Base-by-base conservation (phyloP, 495 filamentous ascomycete genomes). In the Oleoguttula mirabilis region DNA sequence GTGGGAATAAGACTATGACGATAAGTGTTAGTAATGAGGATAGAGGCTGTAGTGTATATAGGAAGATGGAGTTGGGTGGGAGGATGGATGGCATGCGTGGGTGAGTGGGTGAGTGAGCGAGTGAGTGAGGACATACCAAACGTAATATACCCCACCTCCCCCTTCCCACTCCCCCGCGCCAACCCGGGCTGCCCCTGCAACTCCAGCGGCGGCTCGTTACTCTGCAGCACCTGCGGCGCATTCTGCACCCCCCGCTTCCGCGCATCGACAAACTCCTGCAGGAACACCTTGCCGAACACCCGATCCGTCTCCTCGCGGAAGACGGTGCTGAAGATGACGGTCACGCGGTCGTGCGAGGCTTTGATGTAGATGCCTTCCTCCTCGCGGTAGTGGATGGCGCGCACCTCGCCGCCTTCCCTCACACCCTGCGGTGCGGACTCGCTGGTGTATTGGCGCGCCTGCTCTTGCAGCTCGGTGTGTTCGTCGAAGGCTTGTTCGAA, bases 321-420 rank as follows among this genome's bases (percentile, higher is more conserved):
- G 37, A 96, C 77, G 24, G 90, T 98, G 63, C 86, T 94, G 75
- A 98, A 98, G 57, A 98, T 96, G 55, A 98, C 88, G 0, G 90
- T 98, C 28, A 98, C 92, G 40, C 90, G 79, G 58, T 98, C 90
- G 60, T 87, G 81, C 60, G 82, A 92, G 23, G 90, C 88, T 63
- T 96, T 94, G 68, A 98, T 85, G 62, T 94, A 98, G 58, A 98
- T 95, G n/a, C 90, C 90, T 59, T 98, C 90, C 66, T 96, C 90
- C 50, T 98, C 92, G 14, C 90, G 79, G 66, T 98, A 96, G 54
- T 95, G 88, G 45, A 98, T 90, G 2, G 88, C 80, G 80, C 90
- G 94, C 19, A 95, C 81, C 50, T 92, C 80, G 28, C 87, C 87
- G 21, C 87, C 85, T 66, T 94, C 88, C 54, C 71, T 65, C 24